Evolutionary conservation across 2,329 filamentous ascomycete genomes (phyloP), one percentile per base, ranked within the genome.

Genomic region (Coniochaeta ligniaria): DNA sequence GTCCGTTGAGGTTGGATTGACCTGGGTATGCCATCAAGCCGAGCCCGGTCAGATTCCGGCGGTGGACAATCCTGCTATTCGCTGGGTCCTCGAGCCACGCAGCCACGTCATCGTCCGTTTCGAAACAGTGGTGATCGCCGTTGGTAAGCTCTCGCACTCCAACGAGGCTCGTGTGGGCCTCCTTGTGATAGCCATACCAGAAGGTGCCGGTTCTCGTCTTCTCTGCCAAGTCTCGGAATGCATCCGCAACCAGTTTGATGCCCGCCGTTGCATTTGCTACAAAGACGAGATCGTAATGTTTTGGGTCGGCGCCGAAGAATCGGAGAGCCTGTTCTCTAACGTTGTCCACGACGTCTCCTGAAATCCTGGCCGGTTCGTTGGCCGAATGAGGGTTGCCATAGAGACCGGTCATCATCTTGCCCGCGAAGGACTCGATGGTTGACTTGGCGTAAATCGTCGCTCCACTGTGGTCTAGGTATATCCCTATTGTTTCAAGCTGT

Each of bases 321-420:
- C 71, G 69, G 14, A 88, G 76, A 20, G 83, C 75, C 60, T 79
- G 78, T 60, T 77, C 73, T 16, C 85, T 77, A 8, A 85, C 75
- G 26, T 78, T 75, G 63, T 88, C 83, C 36, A 89, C 80, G 61
- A 81, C 75, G 31, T 82, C 77, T 5, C 84, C 84, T 1, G 83
- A 81, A 22, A 83, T 72, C 60, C 80, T 81, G 16, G 84, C 85
- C 0, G 85, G 84, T 17, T 78, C 75, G 41, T 84, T 86, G 64
- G 83, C 79, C 1, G 87, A 89, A 69, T 90, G 87, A 2, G 87
- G 87, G 65, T 90, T 90, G 12, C 86, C 86, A 66, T 87, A 86
- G n/a, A 89, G 75, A 62, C 80, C 82, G 36, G 74, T 68, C 45
- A 80, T 74, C 71, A 89, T 79, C 65, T 84, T 80, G 2, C 73